phyloP scores from a whole-genome alignment of 2,329 filamentous ascomycete species.

The Colletotrichum cuscutae region DNA sequence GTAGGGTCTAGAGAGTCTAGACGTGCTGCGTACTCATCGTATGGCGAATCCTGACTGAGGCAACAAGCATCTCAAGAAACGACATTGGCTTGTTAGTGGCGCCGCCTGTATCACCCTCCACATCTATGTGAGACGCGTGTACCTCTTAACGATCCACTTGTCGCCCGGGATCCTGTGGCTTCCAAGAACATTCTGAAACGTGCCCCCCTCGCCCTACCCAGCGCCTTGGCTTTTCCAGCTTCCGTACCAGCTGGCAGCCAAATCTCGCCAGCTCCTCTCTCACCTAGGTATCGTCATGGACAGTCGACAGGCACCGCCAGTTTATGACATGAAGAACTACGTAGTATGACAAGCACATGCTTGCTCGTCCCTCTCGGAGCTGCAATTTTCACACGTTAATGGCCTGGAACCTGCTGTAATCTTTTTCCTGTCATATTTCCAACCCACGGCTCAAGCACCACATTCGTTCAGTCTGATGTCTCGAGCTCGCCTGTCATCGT shows the following conservation, averaged over 20 bases:
- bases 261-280: neutral
- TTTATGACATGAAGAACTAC: neutral
- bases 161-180: slow-evolving; percentile 26
- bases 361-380: slow-evolving; percentile 5
- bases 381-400: neutral
- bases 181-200: slow-evolving; percentile 34
- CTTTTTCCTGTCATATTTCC: slow-evolving; percentile 16
- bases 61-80: neutral
- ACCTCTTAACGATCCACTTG: slow-evolving; percentile 26
- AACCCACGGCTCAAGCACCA: slow-evolving; percentile 19
- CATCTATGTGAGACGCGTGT: slow-evolving; percentile 33
- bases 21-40: too few species aligned
- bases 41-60: slow-evolving; percentile 13
- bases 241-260: neutral
- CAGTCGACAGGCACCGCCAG: neutral
- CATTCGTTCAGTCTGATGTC: slow-evolving; percentile 23
- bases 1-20: too few species aligned
- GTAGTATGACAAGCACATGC: neutral
- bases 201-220: slow-evolving; percentile 12
- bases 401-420: neutral
- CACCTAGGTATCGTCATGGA: neutral
- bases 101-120: slow-evolving; percentile 5
- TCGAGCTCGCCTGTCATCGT: slow-evolving; percentile 11
- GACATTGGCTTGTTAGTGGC: slow-evolving; percentile 20
- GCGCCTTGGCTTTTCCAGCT: slow-evolving; percentile 31